phyloP scores from a whole-genome alignment of 2,329 filamentous ascomycete genomes.

The Beauveria sp. region DNA sequence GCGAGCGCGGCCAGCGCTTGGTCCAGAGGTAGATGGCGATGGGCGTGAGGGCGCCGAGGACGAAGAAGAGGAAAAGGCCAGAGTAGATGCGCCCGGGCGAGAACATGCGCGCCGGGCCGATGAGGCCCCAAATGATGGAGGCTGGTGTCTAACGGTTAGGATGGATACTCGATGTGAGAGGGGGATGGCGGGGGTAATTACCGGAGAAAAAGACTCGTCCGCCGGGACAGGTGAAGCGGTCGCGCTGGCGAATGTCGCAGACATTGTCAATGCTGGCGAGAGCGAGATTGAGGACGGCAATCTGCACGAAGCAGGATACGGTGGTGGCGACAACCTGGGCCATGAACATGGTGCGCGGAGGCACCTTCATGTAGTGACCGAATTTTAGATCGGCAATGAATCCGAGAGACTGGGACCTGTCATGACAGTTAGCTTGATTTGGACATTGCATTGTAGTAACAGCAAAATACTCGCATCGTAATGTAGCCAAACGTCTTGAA shows the following conservation, averaged over 20 bases:
- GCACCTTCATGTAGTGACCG: conserved; percentile 67
- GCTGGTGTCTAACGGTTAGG: conserved; percentile 26
- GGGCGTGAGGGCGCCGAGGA: conserved; percentile 45
- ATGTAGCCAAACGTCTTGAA: conserved; percentile 59
- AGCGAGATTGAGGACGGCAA: conserved; percentile 55
- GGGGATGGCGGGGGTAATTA: conserved; percentile 21
- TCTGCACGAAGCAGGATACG: conserved; percentile 59
- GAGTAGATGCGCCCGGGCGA: conserved; percentile 55
- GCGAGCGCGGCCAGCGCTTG: conserved; percentile 43
- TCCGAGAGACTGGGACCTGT: conserved; percentile 50
- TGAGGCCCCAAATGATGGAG: conserved; percentile 60
- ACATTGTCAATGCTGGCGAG: conserved; percentile 54
- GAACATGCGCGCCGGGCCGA: conserved; percentile 57
- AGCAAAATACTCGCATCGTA: conserved; percentile 37
- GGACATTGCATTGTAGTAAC: neutral
- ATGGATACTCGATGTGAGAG: neutral
- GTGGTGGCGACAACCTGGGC: conserved; percentile 59
- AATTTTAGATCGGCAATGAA: conserved; percentile 63
- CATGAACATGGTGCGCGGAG: conserved; percentile 59
- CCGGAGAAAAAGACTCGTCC: conserved; percentile 57
- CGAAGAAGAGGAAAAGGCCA: conserved; percentile 52
- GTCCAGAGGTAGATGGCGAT: conserved; percentile 42
- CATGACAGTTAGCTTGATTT: neutral
- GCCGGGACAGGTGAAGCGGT: conserved; percentile 57
- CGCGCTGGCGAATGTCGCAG: conserved; percentile 49